A percentile compares a stretch with the other conserved stretches of the same genome.
Conservation (phyloP, 1,139 yeast genomes). For the Saccharomyces hybrid region DNA sequence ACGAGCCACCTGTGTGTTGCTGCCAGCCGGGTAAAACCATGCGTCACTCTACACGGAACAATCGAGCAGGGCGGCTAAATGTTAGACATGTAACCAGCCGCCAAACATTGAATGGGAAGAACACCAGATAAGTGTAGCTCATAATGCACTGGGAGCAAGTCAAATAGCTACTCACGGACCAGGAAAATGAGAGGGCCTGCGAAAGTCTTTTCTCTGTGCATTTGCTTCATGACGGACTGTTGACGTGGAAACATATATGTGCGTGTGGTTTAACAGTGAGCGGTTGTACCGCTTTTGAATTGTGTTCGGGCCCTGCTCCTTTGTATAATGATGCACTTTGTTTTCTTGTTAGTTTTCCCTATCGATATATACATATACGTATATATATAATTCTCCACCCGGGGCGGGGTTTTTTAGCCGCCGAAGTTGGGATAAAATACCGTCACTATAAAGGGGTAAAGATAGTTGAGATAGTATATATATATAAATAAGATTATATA, state of each 20-base stretch:
- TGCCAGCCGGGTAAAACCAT: not conserved
- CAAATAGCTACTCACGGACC: too few species aligned
- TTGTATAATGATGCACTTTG: not conserved
- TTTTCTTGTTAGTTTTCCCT: not conserved
- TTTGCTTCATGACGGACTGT: too few species aligned
- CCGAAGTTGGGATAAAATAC: not conserved
- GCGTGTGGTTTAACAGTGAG: not conserved
- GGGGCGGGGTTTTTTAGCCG: not conserved
- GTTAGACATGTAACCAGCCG: not conserved
- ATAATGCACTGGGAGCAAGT: too few species aligned
- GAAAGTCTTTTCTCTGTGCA: too few species aligned
- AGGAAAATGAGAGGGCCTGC: too few species aligned
- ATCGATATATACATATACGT: not conserved
- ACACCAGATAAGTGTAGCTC: too few species aligned
- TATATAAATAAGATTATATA: not conserved
- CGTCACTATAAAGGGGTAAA: not conserved
- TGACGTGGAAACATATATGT: too few species aligned
- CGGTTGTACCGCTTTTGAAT: too few species aligned
- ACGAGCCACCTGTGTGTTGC: too few species aligned
- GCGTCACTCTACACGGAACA: not conserved
- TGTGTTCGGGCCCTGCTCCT: not conserved
- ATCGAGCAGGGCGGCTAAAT: not conserved
- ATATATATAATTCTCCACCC: not conserved
- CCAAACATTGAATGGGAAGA: too few species aligned
- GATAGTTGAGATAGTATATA: not conserved